phyloP scores from a whole-genome alignment of 768 basidiomycete species.

The Collybia mongolica region DNA sequence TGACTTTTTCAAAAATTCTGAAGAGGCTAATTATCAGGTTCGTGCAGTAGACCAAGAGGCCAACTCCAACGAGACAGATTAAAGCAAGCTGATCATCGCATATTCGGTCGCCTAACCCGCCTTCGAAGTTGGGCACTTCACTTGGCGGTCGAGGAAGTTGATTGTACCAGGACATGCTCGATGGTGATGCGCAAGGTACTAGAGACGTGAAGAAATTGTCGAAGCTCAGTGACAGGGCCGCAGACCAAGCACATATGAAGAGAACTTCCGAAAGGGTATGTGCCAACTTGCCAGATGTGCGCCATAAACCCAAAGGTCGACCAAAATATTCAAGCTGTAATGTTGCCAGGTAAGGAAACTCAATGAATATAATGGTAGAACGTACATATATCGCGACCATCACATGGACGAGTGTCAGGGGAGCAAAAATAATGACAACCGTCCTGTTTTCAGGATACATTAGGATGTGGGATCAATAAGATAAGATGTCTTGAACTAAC shows the following conservation, averaged over 20 bases:
- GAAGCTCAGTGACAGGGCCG: slow-evolving; percentile 82
- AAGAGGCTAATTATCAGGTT: slow-evolving; percentile 85
- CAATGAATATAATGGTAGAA: slow-evolving; percentile 8
- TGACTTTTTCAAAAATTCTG: slow-evolving; percentile 88
- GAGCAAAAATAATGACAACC: slow-evolving; percentile 83
- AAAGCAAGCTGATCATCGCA: slow-evolving; percentile 78
- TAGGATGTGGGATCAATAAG: background rate
- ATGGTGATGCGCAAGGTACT: slow-evolving; percentile 68
- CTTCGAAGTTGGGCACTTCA: slow-evolving; percentile 39
- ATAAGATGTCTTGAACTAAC: slow-evolving; percentile 36
- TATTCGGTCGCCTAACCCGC: slow-evolving; percentile 52
- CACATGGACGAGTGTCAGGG: slow-evolving; percentile 81
- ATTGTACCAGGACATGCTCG: slow-evolving; percentile 73
- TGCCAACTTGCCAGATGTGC: slow-evolving; percentile 80
- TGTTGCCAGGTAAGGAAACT: slow-evolving; percentile 1
- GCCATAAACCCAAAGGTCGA: slow-evolving; percentile 89
- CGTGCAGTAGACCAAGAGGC: slow-evolving; percentile 77
- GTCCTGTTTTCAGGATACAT: slow-evolving; percentile 39
- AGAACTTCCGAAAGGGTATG: slow-evolving; percentile 87
- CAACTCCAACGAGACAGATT: slow-evolving; percentile 75
- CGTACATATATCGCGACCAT: slow-evolving; percentile 84
- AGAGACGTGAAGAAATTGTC: slow-evolving; percentile 91
- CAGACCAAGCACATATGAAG: slow-evolving; percentile 94
- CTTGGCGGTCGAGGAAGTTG: slow-evolving; percentile 53
- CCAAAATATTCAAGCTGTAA: slow-evolving; percentile 89